Base-by-base conservation (phyloP, 805 yeast genomes). In the Candida awuae region DNA sequence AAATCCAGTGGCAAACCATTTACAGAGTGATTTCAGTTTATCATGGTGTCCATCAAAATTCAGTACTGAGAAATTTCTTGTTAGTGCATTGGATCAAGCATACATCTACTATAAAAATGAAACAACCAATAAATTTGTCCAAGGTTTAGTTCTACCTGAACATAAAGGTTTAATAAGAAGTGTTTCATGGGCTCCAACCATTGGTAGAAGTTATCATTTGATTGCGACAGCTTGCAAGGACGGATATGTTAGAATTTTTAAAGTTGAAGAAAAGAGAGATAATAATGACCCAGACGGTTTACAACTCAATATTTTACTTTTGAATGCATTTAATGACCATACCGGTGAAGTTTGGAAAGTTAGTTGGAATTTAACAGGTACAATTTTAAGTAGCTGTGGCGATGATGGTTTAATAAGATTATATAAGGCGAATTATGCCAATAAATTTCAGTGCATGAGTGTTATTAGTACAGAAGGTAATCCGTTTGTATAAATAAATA, bases 201-300 rank as follows among this genome's bases (percentile, higher is more conserved):
- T 88, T 81, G 97, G 97, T 2, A 68, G 95, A 49, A 77, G 80
- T 46, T 84, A 76, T 56, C 95, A 90, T 51, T 65, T 88, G 34
- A 68, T 92, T 31, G 97, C 99, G 1, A 90, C 97, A 0, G 97
- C 94, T 5, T 87, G 95, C 56, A 87, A 87, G 57, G 99, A 92
- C 58, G 98, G 97, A 1, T 76, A 68, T 52, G 87, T 92, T 9
- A 73, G 97, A 38, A 80, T 92, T 3, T 90, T 80, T 68, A 84
- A 83, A 58, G 66, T 87, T 6, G 66, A 67, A 4, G 87, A 80
- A 43, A 48, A 29, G 8, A 43, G 39, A 15, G 49, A 43, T 20
- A 43, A 39, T 12, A 49, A 45, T 18, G 43, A 42, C 9, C 43
- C 44, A 10, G 41, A 29, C 8, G 51, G 40, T 18, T 38, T 43